Evolutionary conservation across 495 filamentous ascomycete species (phyloP), one percentile per base, ranked within the genome.

Genomic region (Neurospora tetraspora): DNA sequence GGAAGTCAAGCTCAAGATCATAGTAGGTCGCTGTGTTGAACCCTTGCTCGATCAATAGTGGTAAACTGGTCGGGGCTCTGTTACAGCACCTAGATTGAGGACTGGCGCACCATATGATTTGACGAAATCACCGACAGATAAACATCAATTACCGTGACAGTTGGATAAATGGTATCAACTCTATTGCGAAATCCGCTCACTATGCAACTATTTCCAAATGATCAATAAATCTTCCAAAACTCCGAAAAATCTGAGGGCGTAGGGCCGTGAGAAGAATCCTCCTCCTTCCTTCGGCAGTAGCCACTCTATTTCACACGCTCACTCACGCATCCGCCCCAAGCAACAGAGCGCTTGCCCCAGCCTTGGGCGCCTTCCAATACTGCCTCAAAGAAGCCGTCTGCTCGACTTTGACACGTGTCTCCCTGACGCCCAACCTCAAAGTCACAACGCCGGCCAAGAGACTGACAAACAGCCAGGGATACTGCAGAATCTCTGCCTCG

Each of bases 401-500:
- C 27, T 65, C 53, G 3, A 65, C 14, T 36, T 65, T 65, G 14
- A 65, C 53, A 14, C 27, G 53, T 7, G 53, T 34, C 40, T 47
- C 68, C 71, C 69, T 75, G 1, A 83, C 82, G 8, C 86, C 86
- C n/a, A 97, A 78, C 70, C 89, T 85, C 27, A 83, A 83, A 4
- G 87, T 89, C 9, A 97, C 90, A 8, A 98, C 89, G 3, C 87
- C 87, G 31, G 89, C 87, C 80, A 98, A 84, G 75, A 98, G 84
- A 12, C 92, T 90, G 0, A 91, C 88, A 78, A 96, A 98, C 11
- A 97, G 83, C 84, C 93, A 94, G 0, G 96, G 96, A 75, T 98
- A 93, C 76, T 98, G 93, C 75, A 97, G 82, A 71, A 97, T 89
- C 81, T 98, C 96, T 0, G 92, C 90, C 70, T 95, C 91, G 75